Conservation (phyloP, 1,139 yeast genomes). For the Groenewaldozyma sp. region DNA sequence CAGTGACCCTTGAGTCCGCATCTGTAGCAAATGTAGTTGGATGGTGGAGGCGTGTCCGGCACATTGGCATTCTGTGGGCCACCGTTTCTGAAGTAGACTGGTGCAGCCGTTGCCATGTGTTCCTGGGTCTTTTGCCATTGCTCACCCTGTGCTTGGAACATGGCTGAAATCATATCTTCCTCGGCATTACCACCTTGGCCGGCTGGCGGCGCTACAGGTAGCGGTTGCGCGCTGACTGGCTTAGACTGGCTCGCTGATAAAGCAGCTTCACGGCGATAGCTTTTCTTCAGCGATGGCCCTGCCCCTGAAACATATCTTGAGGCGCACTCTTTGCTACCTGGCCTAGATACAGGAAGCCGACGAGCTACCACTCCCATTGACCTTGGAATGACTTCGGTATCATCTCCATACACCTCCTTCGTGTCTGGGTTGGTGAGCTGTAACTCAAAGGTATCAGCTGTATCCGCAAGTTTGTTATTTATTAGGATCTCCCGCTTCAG, state of each 20-base stretch:
- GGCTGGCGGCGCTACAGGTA: constrained; percentile 18
- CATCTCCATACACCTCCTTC: constrained; percentile 79
- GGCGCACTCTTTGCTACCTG: constrained; percentile 43
- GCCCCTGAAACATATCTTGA: constrained; percentile 72
- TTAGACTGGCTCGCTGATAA: constrained; percentile 10
- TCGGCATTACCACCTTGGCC: constrained; percentile 44
- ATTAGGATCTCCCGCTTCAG: constrained; percentile 80
- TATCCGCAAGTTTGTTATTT: constrained; percentile 74
- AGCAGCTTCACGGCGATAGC: constrained; percentile 24
- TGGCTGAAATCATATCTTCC: constrained; percentile 78
- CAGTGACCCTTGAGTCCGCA: constrained; percentile 97
- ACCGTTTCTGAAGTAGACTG: constrained; percentile 24
- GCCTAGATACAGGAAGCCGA: constrained; percentile 63
- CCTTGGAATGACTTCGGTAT: constrained; percentile 71
- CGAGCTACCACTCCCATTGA: constrained; percentile 77
- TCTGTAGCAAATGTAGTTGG: constrained; percentile 90
- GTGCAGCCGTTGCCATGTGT: constrained; percentile 52
- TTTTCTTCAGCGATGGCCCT: constrained; percentile 19
- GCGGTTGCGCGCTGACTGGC: too few relatives aligned
- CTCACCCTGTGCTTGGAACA: constrained; percentile 88
- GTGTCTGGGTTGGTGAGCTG: constrained; percentile 68
- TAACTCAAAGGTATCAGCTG: constrained; percentile 69
- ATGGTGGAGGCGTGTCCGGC: constrained; percentile 77
- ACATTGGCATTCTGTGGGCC: constrained; percentile 23
- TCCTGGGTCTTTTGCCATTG: constrained; percentile 96